A percentile compares a stretch with the other conserved stretches of the same genome.
Evolutionary conservation across 805 yeast genomes (phyloP).

Genomic region (Grigorovia humatica): DNA sequence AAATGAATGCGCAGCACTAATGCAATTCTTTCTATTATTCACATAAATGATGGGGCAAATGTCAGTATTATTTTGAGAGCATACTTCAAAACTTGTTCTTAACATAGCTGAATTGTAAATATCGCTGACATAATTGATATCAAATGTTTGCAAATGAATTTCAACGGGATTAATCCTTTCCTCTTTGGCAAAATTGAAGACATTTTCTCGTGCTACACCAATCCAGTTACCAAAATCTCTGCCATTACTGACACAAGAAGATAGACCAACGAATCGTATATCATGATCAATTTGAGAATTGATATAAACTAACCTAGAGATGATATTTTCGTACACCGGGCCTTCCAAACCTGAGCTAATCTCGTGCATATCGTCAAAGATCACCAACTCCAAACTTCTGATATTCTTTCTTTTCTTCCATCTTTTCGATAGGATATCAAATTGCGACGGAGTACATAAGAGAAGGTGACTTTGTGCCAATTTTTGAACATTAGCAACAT

Average conservation of each 20-base stretch:
- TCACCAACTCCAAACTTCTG: slow-evolving; percentile 53
- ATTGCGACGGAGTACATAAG: slow-evolving; percentile 70
- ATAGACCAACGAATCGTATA: slow-evolving; percentile 57
- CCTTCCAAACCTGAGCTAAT: slow-evolving; percentile 53
- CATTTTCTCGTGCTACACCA: slow-evolving; percentile 50
- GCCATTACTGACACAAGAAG: slow-evolving; percentile 62
- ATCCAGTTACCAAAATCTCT: slow-evolving; percentile 81
- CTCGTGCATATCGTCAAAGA: slow-evolving; percentile 65
- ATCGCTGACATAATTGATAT: slow-evolving; percentile 30
- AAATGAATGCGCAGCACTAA: slow-evolving; percentile 42
- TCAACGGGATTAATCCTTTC: slow-evolving; percentile 48
- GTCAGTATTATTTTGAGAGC: slow-evolving; percentile 25
- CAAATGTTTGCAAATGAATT: slow-evolving; percentile 44
- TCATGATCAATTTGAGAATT: slow-evolving; percentile 50
- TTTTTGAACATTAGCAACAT: slow-evolving; percentile 41
- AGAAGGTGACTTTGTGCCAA: slow-evolving; percentile 56
- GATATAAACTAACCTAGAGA: slow-evolving; percentile 66
- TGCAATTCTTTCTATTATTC: slow-evolving; percentile 43
- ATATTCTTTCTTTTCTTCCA: slow-evolving; percentile 75
- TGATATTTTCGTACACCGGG: slow-evolving; percentile 52
- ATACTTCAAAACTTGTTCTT: slow-evolving; percentile 37
- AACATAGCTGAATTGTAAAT: slow-evolving; percentile 36
- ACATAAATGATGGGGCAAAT: slow-evolving; percentile 43
- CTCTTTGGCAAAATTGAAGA: slow-evolving; percentile 61
- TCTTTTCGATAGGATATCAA: slow-evolving; percentile 60